Conservation (phyloP, 805 yeast species). For the Zygosaccharomyces pseudorouxii region DNA sequence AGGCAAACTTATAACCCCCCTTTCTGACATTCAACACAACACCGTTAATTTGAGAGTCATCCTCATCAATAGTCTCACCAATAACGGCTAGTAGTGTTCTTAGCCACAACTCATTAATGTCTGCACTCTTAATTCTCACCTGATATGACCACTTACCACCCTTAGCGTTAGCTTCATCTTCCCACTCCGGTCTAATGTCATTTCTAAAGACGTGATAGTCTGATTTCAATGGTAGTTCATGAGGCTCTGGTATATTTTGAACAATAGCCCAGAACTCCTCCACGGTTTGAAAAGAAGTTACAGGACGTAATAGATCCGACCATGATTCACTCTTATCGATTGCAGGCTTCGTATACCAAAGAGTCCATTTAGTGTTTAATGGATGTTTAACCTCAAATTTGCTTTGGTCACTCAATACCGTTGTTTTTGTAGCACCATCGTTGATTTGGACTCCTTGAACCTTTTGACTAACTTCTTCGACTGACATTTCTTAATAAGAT, state of each 20-base stretch:
- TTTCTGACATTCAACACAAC: conserved; percentile 86
- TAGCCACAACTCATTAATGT: conserved; percentile 88
- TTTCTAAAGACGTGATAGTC: conserved; percentile 94
- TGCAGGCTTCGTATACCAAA: conserved; percentile 96
- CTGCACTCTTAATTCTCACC: conserved; percentile 56
- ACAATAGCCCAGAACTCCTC: conserved; percentile 99
- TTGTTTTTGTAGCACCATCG: conserved; percentile 23
- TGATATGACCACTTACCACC: conserved; percentile 95
- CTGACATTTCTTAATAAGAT: conserved; percentile 27
- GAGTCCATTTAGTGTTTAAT: conserved; percentile 84
- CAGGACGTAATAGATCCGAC: conserved; percentile 89
- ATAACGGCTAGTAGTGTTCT: conserved; percentile 82
- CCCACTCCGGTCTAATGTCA: conserved; percentile 98
- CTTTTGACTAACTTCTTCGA: conserved; percentile 35
- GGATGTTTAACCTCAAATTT: conserved; percentile 59
- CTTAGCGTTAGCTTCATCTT: conserved; percentile 75
- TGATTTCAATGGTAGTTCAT: conserved; percentile 83
- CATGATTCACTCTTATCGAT: conserved; percentile 75
- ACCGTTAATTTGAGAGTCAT: conserved; percentile 86
- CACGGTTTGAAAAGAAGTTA: conserved; percentile 86
- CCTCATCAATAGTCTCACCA: conserved; percentile 90
- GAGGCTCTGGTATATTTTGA: conserved; percentile 88
- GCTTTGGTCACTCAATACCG: conserved; percentile 30
- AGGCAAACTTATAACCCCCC: conserved; percentile 74
- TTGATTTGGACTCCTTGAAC: conserved; percentile 27